Percentiles rank a stretch among this genome's conserved stretches.
These are phyloP conservation scores for Zymoseptoria ardabiliae DNA, from an alignment of 2,329 filamentous ascomycete species.

Conservation along the genomic window DNA sequence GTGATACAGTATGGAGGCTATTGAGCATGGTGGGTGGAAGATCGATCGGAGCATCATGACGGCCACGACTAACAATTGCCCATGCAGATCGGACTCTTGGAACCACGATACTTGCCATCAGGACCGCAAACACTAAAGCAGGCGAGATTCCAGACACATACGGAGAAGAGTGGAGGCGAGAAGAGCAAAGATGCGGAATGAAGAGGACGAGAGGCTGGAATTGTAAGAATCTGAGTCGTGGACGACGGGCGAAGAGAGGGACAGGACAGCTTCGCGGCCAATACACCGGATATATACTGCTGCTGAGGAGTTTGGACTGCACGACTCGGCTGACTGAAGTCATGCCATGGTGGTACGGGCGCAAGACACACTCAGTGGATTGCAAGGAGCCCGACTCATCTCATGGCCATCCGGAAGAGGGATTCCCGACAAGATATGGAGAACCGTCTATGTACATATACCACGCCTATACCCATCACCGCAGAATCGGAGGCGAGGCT, in stretches of 20 bases:
- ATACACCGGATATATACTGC: too few species aligned
- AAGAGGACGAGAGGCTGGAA: neutral
- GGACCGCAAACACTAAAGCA: conserved; percentile 27
- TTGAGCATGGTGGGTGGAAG: conserved; percentile 60
- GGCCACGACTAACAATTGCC: neutral
- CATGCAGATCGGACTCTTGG: conserved; percentile 35
- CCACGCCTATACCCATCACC: too few species aligned
- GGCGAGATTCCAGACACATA: conserved; percentile 27
- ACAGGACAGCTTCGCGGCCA: neutral
- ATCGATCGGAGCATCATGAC: neutral
- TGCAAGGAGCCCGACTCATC: neutral
- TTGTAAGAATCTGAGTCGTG: neutral
- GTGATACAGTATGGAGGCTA: conserved; percentile 79
- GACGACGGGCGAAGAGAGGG: neutral
- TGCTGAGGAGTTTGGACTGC: too few species aligned
- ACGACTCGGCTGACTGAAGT: neutral
- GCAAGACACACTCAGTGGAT: neutral
- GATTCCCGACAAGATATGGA: too few species aligned
- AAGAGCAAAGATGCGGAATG: neutral
- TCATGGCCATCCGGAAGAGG: too few species aligned
- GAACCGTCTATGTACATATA: too few species aligned
- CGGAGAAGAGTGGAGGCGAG: conserved; percentile 5
- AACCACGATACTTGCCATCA: conserved; percentile 33
- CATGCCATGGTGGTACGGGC: neutral
- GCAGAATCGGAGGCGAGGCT: too few species aligned